phyloP scores from a whole-genome alignment of 768 basidiomycete genomes.

The Boletus subparvulus region DNA sequence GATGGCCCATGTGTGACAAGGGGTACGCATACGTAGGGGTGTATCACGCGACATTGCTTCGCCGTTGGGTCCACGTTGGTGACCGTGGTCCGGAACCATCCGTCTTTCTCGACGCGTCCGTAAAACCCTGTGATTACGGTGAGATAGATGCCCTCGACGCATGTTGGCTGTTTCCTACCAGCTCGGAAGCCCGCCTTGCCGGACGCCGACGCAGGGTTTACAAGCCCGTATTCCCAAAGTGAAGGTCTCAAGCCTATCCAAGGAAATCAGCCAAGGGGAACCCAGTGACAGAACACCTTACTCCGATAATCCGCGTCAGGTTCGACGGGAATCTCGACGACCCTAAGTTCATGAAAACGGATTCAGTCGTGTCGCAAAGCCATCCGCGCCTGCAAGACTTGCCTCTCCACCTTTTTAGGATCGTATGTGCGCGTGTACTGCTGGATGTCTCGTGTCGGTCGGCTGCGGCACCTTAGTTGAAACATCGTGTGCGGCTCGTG shows the following conservation, averaged over 20 bases:
- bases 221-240: constrained; percentile 58
- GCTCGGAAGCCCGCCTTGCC: constrained; percentile 51
- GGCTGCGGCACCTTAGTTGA: constrained; percentile 48
- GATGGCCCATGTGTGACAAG: neutral
- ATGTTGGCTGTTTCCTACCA: constrained; percentile 35
- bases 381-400: constrained; percentile 11
- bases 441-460: constrained; percentile 53
- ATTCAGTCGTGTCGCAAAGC: neutral
- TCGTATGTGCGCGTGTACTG: constrained; percentile 62
- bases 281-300: constrained; percentile 27
- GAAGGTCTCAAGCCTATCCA: constrained; percentile 35
- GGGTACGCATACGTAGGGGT: constrained; percentile 54
- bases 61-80: constrained; percentile 79
- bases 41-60: constrained; percentile 69
- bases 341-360: constrained; percentile 36
- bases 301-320: constrained; percentile 66
- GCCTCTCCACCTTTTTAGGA: constrained; percentile 58
- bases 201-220: constrained; percentile 58
- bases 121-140: constrained; percentile 44
- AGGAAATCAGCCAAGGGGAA: neutral
- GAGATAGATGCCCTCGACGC: neutral
- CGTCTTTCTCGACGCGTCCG: constrained; percentile 55
- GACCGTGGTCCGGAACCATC: constrained; percentile 70
- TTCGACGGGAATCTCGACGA: constrained; percentile 56
- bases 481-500: constrained; percentile 38